A percentile compares a stretch with the other conserved stretches of the same genome.
phyloP scores from a whole-genome alignment of 768 basidiomycete species.

The Tricholoma terreum region DNA sequence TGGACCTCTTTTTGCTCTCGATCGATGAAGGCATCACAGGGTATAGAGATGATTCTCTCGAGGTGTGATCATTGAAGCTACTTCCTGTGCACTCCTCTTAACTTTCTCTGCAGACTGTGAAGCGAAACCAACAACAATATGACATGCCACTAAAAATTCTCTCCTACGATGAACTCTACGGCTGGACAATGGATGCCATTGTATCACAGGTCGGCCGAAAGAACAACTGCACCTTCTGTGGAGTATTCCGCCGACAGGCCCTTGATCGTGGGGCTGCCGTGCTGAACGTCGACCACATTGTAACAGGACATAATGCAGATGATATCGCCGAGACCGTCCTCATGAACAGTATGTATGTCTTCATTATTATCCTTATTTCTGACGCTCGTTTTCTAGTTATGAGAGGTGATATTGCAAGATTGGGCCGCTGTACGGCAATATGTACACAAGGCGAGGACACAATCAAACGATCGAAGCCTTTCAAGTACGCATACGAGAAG shows the following conservation, averaged over 20 bases:
- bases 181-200: constrained; percentile 99
- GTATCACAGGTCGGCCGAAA: constrained; percentile 94
- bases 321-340: constrained; percentile 98
- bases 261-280: constrained; percentile 91
- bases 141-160: constrained; percentile 93
- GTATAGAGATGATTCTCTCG: constrained; percentile 95
- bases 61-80: constrained; percentile 44
- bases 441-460: constrained; percentile 96
- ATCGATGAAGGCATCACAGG: constrained; percentile 99
- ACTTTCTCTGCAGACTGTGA: constrained; percentile 71
- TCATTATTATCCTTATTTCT: neutral
- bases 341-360: constrained; percentile 83
- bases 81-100: neutral
- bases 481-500: constrained; percentile 99
- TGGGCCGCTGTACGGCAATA: constrained; percentile 91
- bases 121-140: constrained; percentile 95
- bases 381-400: constrained; percentile 63
- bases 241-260: constrained; percentile 95
- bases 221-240: constrained; percentile 99
- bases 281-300: constrained; percentile 92
- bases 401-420: constrained; percentile 93
- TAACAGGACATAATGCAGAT: constrained; percentile 98
- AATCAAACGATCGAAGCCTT: constrained; percentile 96
- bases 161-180: constrained; percentile 94
- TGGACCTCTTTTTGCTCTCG: constrained; percentile 88